These are phyloP conservation scores for Paraurostyla sp. DNA, from an alignment of 73 alveolate species.

Conservation along the genomic window DNA sequence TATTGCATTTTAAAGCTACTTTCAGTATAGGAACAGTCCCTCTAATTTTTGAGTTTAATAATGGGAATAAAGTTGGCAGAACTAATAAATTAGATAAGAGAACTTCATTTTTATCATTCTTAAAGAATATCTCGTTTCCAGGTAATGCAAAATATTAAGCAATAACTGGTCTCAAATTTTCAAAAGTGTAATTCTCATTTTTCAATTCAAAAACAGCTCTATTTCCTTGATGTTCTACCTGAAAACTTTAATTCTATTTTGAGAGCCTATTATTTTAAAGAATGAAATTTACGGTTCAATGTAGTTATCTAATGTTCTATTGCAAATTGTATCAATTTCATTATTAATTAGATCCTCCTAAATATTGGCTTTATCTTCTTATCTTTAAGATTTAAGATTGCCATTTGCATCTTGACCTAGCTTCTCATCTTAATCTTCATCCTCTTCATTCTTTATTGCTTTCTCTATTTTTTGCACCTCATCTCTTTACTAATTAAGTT, in stretches of 20 bases:
- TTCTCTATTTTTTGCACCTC: background rate
- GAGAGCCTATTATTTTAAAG: background rate
- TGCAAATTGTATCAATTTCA: conserved; percentile 43
- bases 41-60: conserved; percentile 32
- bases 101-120: conserved; percentile 4
- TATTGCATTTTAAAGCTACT: conserved; percentile 11
- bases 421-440: background rate
- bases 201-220: conserved; percentile 58
- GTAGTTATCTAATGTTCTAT: conserved; percentile 29
- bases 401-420: background rate
- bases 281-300: conserved; percentile 50
- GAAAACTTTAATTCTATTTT: conserved; percentile 1
- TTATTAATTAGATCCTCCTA: conserved; percentile 26
- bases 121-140: conserved; percentile 25
- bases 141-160: conserved; percentile 54
- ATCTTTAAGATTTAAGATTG: background rate
- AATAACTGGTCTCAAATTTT: background rate
- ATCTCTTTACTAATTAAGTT: background rate
- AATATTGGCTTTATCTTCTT: background rate
- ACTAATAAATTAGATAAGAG: conserved; percentile 25
- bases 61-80: conserved; percentile 52
- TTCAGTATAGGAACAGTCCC: conserved; percentile 13
- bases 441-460: background rate
- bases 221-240: conserved; percentile 45
- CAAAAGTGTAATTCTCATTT: conserved; percentile 16